Percentiles rank a stretch among this genome's conserved stretches.
Evolutionary conservation across 768 basidiomycete genomes (phyloP).

Genomic region (Lepiota venenata): DNA sequence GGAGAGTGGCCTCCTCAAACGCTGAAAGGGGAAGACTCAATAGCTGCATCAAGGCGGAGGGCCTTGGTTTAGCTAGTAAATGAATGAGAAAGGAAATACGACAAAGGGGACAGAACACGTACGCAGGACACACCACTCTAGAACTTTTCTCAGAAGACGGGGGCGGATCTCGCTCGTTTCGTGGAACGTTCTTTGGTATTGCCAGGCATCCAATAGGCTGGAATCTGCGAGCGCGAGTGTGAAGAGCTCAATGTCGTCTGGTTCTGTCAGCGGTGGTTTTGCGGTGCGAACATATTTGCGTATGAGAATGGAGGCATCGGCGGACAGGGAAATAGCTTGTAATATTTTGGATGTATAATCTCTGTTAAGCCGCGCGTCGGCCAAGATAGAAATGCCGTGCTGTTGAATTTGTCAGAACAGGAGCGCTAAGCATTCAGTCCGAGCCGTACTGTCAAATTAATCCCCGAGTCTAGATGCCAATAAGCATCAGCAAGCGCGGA

Average conservation of each 20-base stretch:
- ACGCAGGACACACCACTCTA: constrained; percentile 73
- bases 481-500: constrained; percentile 77
- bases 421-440: background rate
- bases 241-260: constrained; percentile 70
- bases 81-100: constrained; percentile 7
- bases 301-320: constrained; percentile 52
- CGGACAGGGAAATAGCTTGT: constrained; percentile 52
- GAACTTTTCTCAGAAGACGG: constrained; percentile 52
- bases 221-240: constrained; percentile 61
- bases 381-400: constrained; percentile 70
- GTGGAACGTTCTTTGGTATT: constrained; percentile 66
- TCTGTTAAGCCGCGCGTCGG: constrained; percentile 69
- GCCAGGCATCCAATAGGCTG: constrained; percentile 71
- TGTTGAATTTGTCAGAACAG: constrained; percentile 22
- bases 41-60: constrained; percentile 55
- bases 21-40: constrained; percentile 62
- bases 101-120: constrained; percentile 26
- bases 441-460: constrained; percentile 56
- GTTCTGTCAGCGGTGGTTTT: constrained; percentile 67
- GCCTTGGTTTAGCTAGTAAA: constrained; percentile 52
- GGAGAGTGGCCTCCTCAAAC: constrained; percentile 60
- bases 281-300: constrained; percentile 74
- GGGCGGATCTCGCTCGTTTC: constrained; percentile 52
- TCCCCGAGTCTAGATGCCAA: constrained; percentile 75
- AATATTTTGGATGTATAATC: constrained; percentile 81